Evolutionary conservation across 179 eudicot genomes (phyloP), one percentile per base, ranked within the genome.

Genomic region (Patellifolia procumbens): DNA sequence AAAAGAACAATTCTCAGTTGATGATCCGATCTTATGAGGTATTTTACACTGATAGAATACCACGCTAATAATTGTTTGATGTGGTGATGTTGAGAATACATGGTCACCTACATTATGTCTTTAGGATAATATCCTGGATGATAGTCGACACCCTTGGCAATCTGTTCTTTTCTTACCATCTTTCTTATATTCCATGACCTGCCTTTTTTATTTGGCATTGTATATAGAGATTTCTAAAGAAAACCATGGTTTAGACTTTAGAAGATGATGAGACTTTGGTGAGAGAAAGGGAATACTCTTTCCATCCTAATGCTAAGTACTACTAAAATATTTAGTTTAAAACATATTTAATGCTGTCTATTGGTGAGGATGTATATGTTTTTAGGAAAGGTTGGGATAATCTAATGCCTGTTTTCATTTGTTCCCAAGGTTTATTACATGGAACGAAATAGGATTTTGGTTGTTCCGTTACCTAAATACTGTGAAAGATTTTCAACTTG

Each of bases 21-120:
- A 95, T 95, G 99, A 88, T 95, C 68, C 98, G 99, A 64, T 95
- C 99, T 17, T 95, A 95, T 67, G 99, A 95, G 99, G 99, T 95
- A 84, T 74, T 45, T 46, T 2, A 22, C 7, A 0, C 31, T 52
- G 16, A 5, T 55, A 39, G 63, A 28, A 22, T 48, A 49, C 5
- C 0, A 39, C 45, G 9, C 34, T 62, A n/a, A 37, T 43, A 24
- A 9, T 19, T 22, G 17, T n/a, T 64, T 31, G 15, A 26, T 29
- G 13, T 24, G 22, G 16, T 60, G 39, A 15, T 52, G 48, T 66
- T 24, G 34, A 17, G 28, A 16, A 20, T 35, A 10, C 48, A 51
- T 37, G 42, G 37, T 46, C 51, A 20, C 68, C 22, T 70, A 8
- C 60, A 35, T 55, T 48, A 49, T 2, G 68, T 34, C 0, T 7